phyloP scores from a whole-genome alignment of 495 filamentous ascomycete genomes.

The Massariosphaeria phaeospora region DNA sequence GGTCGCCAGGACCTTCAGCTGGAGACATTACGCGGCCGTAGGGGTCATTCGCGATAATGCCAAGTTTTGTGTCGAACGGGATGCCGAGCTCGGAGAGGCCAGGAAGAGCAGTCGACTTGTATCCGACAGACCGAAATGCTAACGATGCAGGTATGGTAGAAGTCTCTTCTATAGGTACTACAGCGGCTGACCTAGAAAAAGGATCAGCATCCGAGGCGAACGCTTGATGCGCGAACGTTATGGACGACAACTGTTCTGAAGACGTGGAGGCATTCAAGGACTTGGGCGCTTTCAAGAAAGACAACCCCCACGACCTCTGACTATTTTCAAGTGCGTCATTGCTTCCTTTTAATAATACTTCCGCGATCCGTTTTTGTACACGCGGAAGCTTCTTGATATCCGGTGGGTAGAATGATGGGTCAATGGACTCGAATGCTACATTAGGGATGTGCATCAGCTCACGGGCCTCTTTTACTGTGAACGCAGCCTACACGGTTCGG shows the following conservation, averaged over 20 bases:
- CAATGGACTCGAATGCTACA: conserved; percentile 67
- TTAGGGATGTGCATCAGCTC: conserved; percentile 75
- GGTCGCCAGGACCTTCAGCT: conserved; percentile 28
- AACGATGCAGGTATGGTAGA: conserved; percentile 52
- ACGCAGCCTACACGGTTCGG: conserved; percentile 59
- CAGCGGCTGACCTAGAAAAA: conserved; percentile 51
- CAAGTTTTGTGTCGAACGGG: conserved; percentile 65
- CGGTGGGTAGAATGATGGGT: conserved; percentile 54
- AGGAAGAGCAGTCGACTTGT: conserved; percentile 70
- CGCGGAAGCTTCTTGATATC: conserved; percentile 62
- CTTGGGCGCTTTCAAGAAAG: conserved; percentile 73
- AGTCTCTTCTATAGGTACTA: conserved; percentile 46
- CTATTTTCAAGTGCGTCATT: conserved; percentile 44
- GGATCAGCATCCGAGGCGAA: conserved; percentile 46
- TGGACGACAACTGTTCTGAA: conserved; percentile 49
- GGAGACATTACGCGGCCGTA: conserved; percentile 63
- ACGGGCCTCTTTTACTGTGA: conserved; percentile 88
- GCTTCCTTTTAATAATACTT: conserved; percentile 73
- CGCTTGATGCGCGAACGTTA: conserved; percentile 63
- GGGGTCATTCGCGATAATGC: conserved; percentile 81
- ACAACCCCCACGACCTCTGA: conserved; percentile 71
- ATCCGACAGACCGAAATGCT: conserved; percentile 89
- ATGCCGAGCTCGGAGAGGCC: conserved; percentile 74
- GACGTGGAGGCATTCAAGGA: conserved; percentile 54
- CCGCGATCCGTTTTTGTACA: conserved; percentile 67